Conservation (phyloP, 1,284 basidiomycete species). For the Ganoderma boninense region DNA sequence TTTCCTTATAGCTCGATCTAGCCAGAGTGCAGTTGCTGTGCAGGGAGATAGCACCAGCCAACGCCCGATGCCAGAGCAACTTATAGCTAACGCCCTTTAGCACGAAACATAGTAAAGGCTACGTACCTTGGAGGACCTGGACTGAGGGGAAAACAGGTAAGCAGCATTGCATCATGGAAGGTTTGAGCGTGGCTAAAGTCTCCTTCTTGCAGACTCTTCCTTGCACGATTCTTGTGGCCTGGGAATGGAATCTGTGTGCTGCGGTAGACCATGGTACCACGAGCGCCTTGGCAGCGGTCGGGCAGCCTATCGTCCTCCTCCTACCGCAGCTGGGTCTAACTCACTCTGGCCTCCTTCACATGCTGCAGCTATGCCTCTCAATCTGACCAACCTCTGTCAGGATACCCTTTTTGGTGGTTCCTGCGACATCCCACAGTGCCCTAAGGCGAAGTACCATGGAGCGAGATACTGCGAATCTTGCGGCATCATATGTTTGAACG, state of each 20-base stretch:
- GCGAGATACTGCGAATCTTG: slow-evolving; percentile 27
- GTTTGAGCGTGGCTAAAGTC: neutral
- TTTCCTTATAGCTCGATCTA: too few relatives aligned
- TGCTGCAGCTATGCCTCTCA: neutral
- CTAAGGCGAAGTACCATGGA: slow-evolving; percentile 4
- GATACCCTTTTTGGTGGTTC: neutral
- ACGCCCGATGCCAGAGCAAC: too few relatives aligned
- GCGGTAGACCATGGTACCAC: neutral
- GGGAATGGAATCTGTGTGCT: neutral
- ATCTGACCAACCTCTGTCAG: neutral
- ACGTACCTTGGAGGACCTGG: neutral
- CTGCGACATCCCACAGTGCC: neutral
- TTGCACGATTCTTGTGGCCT: neutral
- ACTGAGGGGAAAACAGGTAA: neutral
- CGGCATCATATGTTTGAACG: slow-evolving; percentile 17
- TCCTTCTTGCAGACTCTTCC: neutral
- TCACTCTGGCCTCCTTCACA: neutral
- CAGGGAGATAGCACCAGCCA: too few relatives aligned
- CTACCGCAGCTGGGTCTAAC: neutral
- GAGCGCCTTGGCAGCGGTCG: neutral
- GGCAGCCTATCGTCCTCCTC: neutral
- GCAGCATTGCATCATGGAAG: neutral
- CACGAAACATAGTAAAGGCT: too few relatives aligned
- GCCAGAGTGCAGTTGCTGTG: too few relatives aligned
- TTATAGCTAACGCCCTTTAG: too few relatives aligned